These are phyloP conservation scores for Ilyonectria sp. DNA, from an alignment of 2,329 filamentous ascomycete species.

Conservation along the genomic window DNA sequence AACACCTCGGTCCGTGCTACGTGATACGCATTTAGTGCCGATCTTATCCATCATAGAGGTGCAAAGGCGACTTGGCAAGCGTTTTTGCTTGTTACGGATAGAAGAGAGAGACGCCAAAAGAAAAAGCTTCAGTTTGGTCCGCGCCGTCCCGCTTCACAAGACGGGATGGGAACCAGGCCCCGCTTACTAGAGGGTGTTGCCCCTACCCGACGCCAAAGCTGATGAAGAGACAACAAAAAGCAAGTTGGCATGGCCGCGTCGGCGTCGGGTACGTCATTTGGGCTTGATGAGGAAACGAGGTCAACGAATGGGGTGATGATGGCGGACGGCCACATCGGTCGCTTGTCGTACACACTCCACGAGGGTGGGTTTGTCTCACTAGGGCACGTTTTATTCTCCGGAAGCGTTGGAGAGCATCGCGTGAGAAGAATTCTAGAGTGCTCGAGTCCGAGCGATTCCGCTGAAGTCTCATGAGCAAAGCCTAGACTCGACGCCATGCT, in stretches of 20 bases:
- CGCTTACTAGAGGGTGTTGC: constrained; percentile 19
- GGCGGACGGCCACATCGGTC: neutral
- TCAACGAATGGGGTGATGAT: constrained; percentile 14
- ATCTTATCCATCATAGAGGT: constrained; percentile 6
- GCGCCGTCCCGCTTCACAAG: constrained; percentile 35
- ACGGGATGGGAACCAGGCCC: constrained; percentile 23
- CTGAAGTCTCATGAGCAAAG: constrained; percentile 17
- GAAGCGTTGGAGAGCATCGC: constrained; percentile 19
- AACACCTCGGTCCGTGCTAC: neutral
- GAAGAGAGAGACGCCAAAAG: constrained; percentile 8
- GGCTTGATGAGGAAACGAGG: constrained; percentile 20
- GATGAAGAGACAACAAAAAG: constrained; percentile 45
- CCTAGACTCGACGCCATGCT: constrained; percentile 37
- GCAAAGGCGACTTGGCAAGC: neutral
- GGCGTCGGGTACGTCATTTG: constrained; percentile 33
- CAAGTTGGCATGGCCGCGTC: constrained; percentile 26
- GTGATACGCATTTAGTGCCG: constrained; percentile 11
- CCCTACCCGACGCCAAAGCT: constrained; percentile 17
- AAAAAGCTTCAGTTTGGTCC: constrained; percentile 31
- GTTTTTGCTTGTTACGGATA: constrained; percentile 13
- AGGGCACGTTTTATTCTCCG: constrained; percentile 20
- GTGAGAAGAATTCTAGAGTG: constrained; percentile 5
- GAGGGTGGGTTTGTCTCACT: constrained; percentile 21
- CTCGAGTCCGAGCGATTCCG: neutral
- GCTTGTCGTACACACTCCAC: neutral